Conservation (phyloP, 352 stramenopile species). For the Globisporangium uncinulatum region DNA sequence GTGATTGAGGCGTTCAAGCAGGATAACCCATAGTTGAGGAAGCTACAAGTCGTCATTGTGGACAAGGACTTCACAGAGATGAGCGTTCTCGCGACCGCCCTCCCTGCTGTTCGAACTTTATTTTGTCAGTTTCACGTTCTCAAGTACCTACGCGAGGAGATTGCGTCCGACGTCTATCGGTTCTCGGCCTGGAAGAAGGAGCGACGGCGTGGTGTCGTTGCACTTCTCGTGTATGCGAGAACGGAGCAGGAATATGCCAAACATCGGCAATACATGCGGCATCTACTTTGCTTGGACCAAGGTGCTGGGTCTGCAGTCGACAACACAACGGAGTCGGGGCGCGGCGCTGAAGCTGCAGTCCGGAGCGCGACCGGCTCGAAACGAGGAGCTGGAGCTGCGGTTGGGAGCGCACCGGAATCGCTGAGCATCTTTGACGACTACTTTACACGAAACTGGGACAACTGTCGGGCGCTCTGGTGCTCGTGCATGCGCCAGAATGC, state of each 20-base stretch:
- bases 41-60: no score
- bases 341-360: neutral
- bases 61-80: conserved; percentile 28
- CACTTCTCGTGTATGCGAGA: no score
- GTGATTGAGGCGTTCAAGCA: no score
- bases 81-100: conserved; percentile 1
- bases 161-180: conserved; percentile 9
- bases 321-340: neutral
- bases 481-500: conserved; percentile 11
- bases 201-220: conserved; percentile 6
- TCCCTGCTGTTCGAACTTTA: conserved; percentile 11
- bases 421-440: no score
- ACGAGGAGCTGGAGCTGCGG: no score
- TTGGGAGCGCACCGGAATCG: neutral
- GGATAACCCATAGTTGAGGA: no score
- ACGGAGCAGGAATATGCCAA: conserved; percentile 3
- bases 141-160: conserved; percentile 14
- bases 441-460: conserved; percentile 23
- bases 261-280: conserved; percentile 11
- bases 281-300: conserved; percentile 3
- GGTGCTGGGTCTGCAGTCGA: neutral
- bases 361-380: no score
- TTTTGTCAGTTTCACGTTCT: conserved; percentile 26
- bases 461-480: conserved; percentile 14
- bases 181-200: conserved; percentile 18